Evolutionary conservation across 2,329 filamentous ascomycete species (phyloP).

Genomic region (Fusarium armeniacum): DNA sequence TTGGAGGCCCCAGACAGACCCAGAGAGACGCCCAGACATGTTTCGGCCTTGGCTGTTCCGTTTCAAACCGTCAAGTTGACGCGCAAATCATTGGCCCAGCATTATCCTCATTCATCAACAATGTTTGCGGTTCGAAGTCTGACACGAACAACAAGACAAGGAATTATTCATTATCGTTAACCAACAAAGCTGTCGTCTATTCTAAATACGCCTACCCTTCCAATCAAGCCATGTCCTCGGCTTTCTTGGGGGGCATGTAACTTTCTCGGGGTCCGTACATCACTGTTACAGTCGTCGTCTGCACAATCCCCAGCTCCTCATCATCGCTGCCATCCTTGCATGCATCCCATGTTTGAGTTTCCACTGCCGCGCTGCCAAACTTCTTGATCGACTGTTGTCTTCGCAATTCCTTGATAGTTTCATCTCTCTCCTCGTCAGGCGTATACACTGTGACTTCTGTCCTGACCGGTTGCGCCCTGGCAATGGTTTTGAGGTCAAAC

Average conservation of each 20-base stretch:
- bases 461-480: constrained; percentile 40
- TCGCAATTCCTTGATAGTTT: constrained; percentile 41
- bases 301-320: constrained; percentile 43
- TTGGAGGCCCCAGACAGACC: not conserved
- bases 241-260: constrained; percentile 9
- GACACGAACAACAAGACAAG: not conserved
- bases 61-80: constrained; percentile 9
- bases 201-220: not conserved
- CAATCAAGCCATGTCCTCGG: constrained; percentile 1
- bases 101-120: not conserved
- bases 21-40: constrained; percentile 6
- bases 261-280: constrained; percentile 42
- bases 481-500: constrained; percentile 46
- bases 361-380: constrained; percentile 31
- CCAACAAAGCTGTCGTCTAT: constrained; percentile 2
- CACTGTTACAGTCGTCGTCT: constrained; percentile 48
- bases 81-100: constrained; percentile 9
- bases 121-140: not conserved
- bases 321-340: constrained; percentile 31
- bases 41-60: constrained; percentile 29
- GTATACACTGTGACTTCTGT: constrained; percentile 33
- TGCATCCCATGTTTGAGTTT: constrained; percentile 29
- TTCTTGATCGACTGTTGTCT: constrained; percentile 45
- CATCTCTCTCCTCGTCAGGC: constrained; percentile 28
- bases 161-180: constrained; percentile 2